Conservation (phyloP, 2,329 filamentous ascomycete species). For the Corinectria fuckeliana region DNA sequence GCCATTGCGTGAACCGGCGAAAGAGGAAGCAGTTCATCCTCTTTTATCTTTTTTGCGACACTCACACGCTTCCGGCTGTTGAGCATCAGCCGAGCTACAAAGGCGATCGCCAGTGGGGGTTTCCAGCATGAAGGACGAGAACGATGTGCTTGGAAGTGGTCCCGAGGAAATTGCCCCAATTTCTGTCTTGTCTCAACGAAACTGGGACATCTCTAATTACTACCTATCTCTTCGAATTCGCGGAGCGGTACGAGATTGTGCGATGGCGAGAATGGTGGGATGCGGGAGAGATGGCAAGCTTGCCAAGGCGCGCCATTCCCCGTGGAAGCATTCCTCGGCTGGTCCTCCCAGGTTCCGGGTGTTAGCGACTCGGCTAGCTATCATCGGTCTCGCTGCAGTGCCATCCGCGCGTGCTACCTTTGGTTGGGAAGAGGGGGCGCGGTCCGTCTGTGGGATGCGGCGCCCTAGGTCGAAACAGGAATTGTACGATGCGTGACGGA, state of each 20-base stretch:
- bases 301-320: background rate
- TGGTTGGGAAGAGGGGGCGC: no score
- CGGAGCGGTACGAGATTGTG: background rate
- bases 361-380: background rate
- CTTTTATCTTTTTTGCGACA: background rate
- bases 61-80: background rate
- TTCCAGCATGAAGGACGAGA: background rate
- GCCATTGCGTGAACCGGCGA: background rate
- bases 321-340: background rate
- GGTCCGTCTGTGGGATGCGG: background rate
- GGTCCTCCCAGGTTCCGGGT: background rate
- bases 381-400: background rate
- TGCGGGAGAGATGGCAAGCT: no score
- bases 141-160: background rate
- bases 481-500: background rate
- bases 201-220: no score
- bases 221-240: no score
- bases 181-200: slow-evolving; percentile 9
- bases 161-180: slow-evolving; percentile 16
- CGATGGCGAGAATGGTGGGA: no score
- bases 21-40: background rate
- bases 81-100: background rate
- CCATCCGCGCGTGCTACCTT: background rate
- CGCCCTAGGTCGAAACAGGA: background rate
- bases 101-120: background rate